Conservation (phyloP, 345 rosid genomes). For the Eucalyptus tenuipes region DNA sequence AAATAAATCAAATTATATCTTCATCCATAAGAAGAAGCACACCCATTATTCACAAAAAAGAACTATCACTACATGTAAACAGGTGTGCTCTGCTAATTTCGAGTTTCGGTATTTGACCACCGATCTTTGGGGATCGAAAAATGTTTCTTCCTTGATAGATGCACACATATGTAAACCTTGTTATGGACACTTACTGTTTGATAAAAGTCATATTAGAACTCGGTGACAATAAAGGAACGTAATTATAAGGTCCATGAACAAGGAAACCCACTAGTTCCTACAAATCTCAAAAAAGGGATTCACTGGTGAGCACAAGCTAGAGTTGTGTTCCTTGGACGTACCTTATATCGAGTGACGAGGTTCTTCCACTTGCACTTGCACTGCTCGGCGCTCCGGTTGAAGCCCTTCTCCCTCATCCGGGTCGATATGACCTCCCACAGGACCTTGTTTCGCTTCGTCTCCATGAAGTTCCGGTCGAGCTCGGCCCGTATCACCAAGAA, state of each 20-base stretch:
- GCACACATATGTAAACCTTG: background rate
- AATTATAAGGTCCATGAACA: background rate
- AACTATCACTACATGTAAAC: background rate
- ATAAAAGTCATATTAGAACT: background rate
- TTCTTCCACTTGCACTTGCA: slow-evolving; percentile 99
- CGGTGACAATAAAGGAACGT: background rate
- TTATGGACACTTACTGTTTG: background rate
- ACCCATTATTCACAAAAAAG: background rate
- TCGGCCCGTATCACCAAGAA: slow-evolving; percentile 71
- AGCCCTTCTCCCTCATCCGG: slow-evolving; percentile 74
- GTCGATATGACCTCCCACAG: slow-evolving; percentile 80
- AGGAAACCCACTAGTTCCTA: background rate
- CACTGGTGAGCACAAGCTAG: background rate
- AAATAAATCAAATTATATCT: background rate
- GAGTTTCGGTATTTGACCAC: background rate
- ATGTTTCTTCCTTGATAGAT: background rate
- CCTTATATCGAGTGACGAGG: slow-evolving; percentile 95
- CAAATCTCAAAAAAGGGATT: background rate
- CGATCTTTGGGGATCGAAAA: background rate
- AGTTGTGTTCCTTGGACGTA: background rate
- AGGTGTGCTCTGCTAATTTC: background rate
- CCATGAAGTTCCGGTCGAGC: slow-evolving; percentile 84
- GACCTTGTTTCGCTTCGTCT: slow-evolving; percentile 85
- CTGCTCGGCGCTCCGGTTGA: slow-evolving; percentile 89
- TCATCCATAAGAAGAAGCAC: background rate